Base-by-base conservation (phyloP, 257 asterid species). In the Plectranthus barbatus region DNA sequence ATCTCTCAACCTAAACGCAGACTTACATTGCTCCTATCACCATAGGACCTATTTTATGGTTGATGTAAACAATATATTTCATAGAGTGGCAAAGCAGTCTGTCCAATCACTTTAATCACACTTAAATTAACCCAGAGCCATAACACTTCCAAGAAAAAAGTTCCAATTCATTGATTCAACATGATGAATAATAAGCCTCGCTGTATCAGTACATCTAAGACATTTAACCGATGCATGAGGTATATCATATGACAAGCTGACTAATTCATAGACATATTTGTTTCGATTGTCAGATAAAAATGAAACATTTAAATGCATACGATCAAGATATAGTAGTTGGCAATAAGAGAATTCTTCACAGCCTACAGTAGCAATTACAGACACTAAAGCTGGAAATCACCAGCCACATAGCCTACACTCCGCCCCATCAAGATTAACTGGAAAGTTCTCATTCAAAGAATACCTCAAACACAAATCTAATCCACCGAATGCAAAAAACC, bases 291-390 rank as follows among this genome's bases (percentile, higher is more conserved):
- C 31, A 26, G 31, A 26, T 26, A 26, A 26, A 26, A 26, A 26
- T 2, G 31, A 26, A 26, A 26, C 2, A 26, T 26, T 26, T 26
- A 5, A 39, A 50, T 47, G 14, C 44, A 12, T 6, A 18, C 69
- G 61, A 60, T 44, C 50, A 46, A 26, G 5, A 26, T 8, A 50
- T 12, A 46, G 31, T 34, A 23, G 18, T 13, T 40, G 45, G 60
- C 39, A 50, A 46, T 3, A 23, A 21, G 9, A 10, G 26, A 64
- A 29, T 13, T 10, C 20, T 45, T 29, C 21, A 14, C 36, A 64
- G 18, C 72, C 74, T 42, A 57, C 11, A 41, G 29, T 19, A 62
- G 50, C 53, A 61, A 59, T 48, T 50, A 42, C 66, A 56, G 53
- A 39, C 20, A 9, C 24, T 49, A 55, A 24, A 31, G 12, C 13